phyloP scores from a whole-genome alignment of 2,329 filamentous ascomycete genomes.

The Pleomassaria siparia region DNA sequence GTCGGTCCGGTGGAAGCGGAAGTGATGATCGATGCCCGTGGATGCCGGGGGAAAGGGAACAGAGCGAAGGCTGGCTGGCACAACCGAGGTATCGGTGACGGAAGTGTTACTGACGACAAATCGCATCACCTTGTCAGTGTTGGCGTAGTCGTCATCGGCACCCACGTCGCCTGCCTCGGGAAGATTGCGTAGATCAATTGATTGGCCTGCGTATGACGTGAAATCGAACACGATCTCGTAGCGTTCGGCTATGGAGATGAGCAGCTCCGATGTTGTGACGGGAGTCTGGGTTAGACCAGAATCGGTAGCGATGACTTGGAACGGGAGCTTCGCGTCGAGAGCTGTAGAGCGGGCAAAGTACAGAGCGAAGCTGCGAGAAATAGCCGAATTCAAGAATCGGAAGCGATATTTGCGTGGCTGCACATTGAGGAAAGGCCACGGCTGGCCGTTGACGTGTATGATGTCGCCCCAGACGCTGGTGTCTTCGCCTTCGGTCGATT shows the following conservation, averaged over 20 bases:
- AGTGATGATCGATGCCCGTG: conserved; percentile 28
- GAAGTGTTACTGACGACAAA: conserved; percentile 49
- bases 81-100: conserved; percentile 25
- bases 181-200: conserved; percentile 49
- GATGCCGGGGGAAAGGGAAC: conserved; percentile 31
- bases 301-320: conserved; percentile 59
- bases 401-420: conserved; percentile 62
- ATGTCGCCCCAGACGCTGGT: conserved; percentile 57
- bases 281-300: conserved; percentile 44
- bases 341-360: conserved; percentile 46
- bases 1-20: conserved; percentile 34
- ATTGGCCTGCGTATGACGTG: conserved; percentile 51
- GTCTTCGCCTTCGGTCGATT: conserved; percentile 47
- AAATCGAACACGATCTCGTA: conserved; percentile 63
- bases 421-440: conserved; percentile 59
- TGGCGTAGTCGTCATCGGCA: conserved; percentile 51
- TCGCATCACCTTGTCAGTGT: conserved; percentile 42
- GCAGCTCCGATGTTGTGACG: conserved; percentile 45
- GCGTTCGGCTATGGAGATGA: conserved; percentile 57
- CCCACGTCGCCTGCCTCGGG: conserved; percentile 41
- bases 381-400: conserved; percentile 51
- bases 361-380: conserved; percentile 48
- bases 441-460: conserved; percentile 60
- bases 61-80: conserved; percentile 22
- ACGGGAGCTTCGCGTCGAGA: conserved; percentile 44